Percentiles rank a stretch among this genome's conserved stretches.
Evolutionary conservation across 2,329 filamentous ascomycete species (phyloP).

Genomic region (Daldinia sp.): DNA sequence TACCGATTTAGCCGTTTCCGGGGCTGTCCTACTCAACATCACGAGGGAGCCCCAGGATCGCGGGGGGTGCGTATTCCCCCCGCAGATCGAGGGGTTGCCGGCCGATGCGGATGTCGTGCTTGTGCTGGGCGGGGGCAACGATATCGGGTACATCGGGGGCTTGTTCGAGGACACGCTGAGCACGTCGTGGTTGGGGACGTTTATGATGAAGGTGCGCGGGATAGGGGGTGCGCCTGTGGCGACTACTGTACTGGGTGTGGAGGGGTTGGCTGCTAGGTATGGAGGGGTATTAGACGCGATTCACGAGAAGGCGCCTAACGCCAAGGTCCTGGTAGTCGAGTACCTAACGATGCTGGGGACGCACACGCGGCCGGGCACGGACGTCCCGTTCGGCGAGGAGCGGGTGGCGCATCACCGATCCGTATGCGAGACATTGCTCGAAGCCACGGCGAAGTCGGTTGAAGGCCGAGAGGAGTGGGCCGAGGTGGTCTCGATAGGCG

Average conservation of each 20-base stretch:
- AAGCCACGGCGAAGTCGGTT: conserved; percentile 40
- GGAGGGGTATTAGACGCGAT: conserved; percentile 40
- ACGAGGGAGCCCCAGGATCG: conserved; percentile 47
- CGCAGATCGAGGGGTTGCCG: conserved; percentile 49
- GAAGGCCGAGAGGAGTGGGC: conserved; percentile 43
- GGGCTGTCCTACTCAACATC: conserved; percentile 51
- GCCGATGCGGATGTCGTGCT: conserved; percentile 49
- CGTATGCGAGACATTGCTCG: conserved; percentile 36
- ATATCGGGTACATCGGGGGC: conserved; percentile 50
- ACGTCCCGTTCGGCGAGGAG: conserved; percentile 43
- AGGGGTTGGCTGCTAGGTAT: conserved; percentile 40
- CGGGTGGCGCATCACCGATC: conserved; percentile 41
- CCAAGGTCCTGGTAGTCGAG: conserved; percentile 54
- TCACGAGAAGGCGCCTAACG: conserved; percentile 50
- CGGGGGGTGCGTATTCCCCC: conserved; percentile 41
- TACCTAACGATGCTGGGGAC: conserved; percentile 48
- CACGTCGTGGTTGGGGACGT: conserved; percentile 25
- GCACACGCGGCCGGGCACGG: conserved; percentile 36
- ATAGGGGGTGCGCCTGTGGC: conserved; percentile 25
- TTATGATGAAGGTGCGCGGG: conserved; percentile 25
- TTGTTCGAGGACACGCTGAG: conserved; percentile 45
- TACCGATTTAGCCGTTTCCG: conserved; percentile 48
- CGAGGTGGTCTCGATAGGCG: conserved; percentile 38
- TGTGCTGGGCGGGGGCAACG: conserved; percentile 51
- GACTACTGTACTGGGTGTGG: conserved; percentile 25